These are phyloP conservation scores for Chaetomiaceae sp. DNA, from an alignment of 2,329 filamentous ascomycete species.

Conservation along the genomic window DNA sequence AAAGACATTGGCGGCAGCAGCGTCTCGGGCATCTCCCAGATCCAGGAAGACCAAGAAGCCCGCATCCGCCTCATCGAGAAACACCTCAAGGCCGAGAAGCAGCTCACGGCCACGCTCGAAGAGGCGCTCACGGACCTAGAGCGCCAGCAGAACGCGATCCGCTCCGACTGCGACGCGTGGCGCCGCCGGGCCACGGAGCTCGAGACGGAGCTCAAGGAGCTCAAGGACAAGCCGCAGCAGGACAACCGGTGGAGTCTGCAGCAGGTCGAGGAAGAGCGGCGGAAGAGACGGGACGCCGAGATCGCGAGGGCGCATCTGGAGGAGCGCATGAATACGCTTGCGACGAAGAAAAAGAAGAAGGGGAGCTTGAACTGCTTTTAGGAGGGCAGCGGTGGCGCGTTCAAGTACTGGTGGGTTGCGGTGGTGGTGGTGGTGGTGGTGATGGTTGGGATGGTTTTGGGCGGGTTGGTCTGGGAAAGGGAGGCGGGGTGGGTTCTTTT, in stretches of 20 bases:
- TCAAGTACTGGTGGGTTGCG: not conserved
- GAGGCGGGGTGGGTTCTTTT: too few species aligned
- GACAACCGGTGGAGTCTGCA: conserved; percentile 69
- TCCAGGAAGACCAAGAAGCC: conserved; percentile 91
- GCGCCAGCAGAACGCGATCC: conserved; percentile 84
- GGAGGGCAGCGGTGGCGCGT: conserved; percentile 23
- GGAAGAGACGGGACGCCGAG: conserved; percentile 86
- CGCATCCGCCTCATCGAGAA: conserved; percentile 96
- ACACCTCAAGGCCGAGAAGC: conserved; percentile 91
- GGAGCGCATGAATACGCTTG: conserved; percentile 89
- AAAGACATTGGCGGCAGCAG: conserved; percentile 58
- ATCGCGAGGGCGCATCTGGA: conserved; percentile 83
- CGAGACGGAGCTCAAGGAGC: conserved; percentile 66
- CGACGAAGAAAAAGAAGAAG: conserved; percentile 92
- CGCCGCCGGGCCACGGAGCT: conserved; percentile 76
- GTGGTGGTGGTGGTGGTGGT: not conserved
- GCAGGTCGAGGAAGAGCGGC: conserved; percentile 92
- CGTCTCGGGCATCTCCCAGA: conserved; percentile 57
- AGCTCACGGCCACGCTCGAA: conserved; percentile 90
- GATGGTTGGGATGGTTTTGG: not conserved
- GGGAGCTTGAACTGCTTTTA: conserved; percentile 96
- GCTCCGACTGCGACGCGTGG: conserved; percentile 85
- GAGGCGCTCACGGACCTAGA: conserved; percentile 94
- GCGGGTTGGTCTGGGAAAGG: not conserved
- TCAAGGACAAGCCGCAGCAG: conserved; percentile 51